Evolutionary conservation across 768 basidiomycete genomes (phyloP).

Genomic region (Tylopilus balloui): DNA sequence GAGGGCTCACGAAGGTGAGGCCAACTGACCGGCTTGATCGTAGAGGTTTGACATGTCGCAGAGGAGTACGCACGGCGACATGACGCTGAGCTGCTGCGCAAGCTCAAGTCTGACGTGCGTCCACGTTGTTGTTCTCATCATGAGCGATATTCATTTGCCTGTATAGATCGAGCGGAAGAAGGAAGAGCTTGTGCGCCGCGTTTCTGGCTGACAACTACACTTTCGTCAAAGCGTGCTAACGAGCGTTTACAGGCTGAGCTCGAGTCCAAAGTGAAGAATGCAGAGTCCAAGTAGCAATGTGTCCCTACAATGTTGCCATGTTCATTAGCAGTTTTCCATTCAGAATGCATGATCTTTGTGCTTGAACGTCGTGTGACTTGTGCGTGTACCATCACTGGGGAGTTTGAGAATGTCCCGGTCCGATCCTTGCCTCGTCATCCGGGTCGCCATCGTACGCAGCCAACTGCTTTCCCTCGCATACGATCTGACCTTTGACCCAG

Average conservation of each 20-base stretch:
- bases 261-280: slow-evolving; percentile 26
- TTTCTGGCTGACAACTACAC: slow-evolving; percentile 10
- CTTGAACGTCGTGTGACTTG: not conserved
- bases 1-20: slow-evolving; percentile 59
- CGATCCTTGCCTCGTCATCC: slow-evolving; percentile 13
- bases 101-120: slow-evolving; percentile 54
- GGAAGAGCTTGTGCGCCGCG: slow-evolving; percentile 29
- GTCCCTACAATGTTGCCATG: not conserved
- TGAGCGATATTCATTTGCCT: not conserved
- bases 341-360: slow-evolving; percentile 1
- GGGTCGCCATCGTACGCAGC: slow-evolving; percentile 25
- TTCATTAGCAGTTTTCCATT: slow-evolving; percentile 4
- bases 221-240: slow-evolving; percentile 12
- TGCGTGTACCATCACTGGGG: not conserved
- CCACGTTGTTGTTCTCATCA: no score
- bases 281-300: slow-evolving; percentile 21
- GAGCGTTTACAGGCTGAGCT: slow-evolving; percentile 24
- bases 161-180: slow-evolving; percentile 31
- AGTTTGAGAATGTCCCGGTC: slow-evolving; percentile 6
- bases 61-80: slow-evolving; percentile 62
- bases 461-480: not conserved
- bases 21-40: slow-evolving; percentile 1
- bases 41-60: slow-evolving; percentile 25
- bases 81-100: slow-evolving; percentile 53
- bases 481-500: slow-evolving; percentile 8